Evolutionary conservation across 352 stramenopile species (phyloP).

Genomic region (Peronosclerospora sorghi): DNA sequence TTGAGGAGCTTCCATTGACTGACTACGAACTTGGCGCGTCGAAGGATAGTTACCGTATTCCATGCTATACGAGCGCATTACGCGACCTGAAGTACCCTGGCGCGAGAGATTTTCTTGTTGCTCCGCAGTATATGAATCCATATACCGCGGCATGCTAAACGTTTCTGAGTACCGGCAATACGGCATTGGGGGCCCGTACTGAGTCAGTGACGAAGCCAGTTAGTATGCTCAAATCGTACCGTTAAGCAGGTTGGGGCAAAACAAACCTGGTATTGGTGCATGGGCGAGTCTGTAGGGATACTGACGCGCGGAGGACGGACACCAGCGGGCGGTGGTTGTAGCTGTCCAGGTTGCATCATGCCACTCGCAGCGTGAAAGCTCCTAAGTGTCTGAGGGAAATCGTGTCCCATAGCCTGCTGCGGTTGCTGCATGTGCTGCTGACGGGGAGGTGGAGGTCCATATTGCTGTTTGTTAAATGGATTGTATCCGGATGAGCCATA

Average conservation of each 20-base stretch:
- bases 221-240: too few relatives aligned
- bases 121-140: slow-evolving; percentile 35
- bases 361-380: slow-evolving; percentile 33
- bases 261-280: slow-evolving; percentile 58
- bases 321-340: slow-evolving; percentile 18
- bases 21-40: slow-evolving; percentile 48
- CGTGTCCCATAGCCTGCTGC: slow-evolving; percentile 22
- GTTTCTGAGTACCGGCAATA: slow-evolving; percentile 72
- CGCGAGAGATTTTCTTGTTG: slow-evolving; percentile 43
- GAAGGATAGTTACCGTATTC: slow-evolving; percentile 49
- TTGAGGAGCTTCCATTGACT: slow-evolving; percentile 62
- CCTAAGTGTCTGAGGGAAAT: slow-evolving; percentile 50
- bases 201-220: neutral
- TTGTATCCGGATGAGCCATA: slow-evolving; percentile 47
- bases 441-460: slow-evolving; percentile 22
- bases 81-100: slow-evolving; percentile 32
- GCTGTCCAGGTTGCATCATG: slow-evolving; percentile 28
- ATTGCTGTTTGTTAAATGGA: slow-evolving; percentile 41
- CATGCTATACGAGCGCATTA: slow-evolving; percentile 68
- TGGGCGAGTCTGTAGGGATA: slow-evolving; percentile 54
- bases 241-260: neutral
- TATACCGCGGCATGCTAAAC: slow-evolving; percentile 49
- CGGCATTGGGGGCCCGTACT: slow-evolving; percentile 39
- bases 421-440: slow-evolving; percentile 36
- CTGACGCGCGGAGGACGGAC: slow-evolving; percentile 55